Evolutionary conservation across 331 rosid genomes (phyloP).

Genomic region (Acacia pycnantha): DNA sequence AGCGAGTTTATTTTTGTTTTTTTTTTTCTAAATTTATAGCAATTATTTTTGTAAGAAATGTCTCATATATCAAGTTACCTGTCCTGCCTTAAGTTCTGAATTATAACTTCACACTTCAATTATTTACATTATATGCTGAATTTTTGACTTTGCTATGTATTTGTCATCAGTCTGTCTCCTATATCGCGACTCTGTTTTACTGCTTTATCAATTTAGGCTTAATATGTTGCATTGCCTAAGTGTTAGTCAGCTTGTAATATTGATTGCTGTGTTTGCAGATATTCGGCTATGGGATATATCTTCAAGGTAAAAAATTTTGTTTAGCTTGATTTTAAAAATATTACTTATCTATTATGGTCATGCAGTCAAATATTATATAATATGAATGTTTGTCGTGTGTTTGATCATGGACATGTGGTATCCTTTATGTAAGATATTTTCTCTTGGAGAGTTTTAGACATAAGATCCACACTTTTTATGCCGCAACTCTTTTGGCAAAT

Average conservation of each 20-base stretch:
- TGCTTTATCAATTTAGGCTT: neutral
- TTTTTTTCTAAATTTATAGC: neutral
- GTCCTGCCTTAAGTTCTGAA: neutral
- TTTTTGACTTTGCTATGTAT: neutral
- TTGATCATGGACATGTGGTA: neutral
- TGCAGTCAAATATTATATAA: neutral
- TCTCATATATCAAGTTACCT: neutral
- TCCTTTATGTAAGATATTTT: neutral
- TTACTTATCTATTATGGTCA: neutral
- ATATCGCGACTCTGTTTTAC: neutral
- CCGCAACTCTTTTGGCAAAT: neutral
- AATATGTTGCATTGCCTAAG: conserved; percentile 10
- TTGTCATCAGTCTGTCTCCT: neutral
- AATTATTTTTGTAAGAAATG: neutral
- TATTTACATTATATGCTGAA: neutral
- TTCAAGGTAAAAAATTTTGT: conserved; percentile 53
- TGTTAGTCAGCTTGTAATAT: conserved; percentile 8
- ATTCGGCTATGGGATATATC: conserved; percentile 93
- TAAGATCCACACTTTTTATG: neutral
- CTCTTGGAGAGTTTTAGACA: neutral
- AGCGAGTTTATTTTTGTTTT: neutral
- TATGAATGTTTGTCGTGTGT: neutral
- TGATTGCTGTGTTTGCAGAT: conserved; percentile 52
- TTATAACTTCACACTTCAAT: neutral
- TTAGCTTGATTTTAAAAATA: neutral